phyloP scores from a whole-genome alignment of 192 early-diverging fungal genomes.

The Dissophora globulifera region DNA sequence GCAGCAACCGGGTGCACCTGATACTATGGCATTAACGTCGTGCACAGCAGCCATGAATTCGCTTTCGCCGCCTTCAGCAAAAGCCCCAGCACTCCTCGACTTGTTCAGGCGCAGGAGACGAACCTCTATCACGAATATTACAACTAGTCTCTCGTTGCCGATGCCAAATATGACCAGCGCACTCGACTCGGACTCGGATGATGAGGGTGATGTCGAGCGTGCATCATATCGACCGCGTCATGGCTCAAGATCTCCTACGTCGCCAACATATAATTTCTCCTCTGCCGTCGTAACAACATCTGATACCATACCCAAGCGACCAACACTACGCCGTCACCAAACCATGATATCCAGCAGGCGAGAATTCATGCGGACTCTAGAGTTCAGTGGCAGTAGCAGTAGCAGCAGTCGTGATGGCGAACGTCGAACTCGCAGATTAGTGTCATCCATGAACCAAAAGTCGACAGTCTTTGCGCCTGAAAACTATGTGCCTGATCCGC shows the following conservation, averaged over 20 bases:
- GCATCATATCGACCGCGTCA: too few species aligned
- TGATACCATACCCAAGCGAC: too few species aligned
- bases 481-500: conserved; percentile 24
- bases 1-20: background rate
- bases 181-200: background rate
- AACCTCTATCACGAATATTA: background rate
- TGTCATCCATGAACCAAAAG: background rate
- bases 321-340: conserved; percentile 29
- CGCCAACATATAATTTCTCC: too few species aligned
- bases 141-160: conserved; percentile 10
- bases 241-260: too few species aligned
- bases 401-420: too few species aligned
- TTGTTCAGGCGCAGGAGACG: background rate
- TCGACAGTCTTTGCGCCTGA: conserved; percentile 8
- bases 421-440: background rate
- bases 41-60: conserved; percentile 18
- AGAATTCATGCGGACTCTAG: conserved; percentile 45
- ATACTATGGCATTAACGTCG: background rate
- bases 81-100: background rate
- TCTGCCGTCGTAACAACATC: too few species aligned
- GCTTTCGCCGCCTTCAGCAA: conserved; percentile 15
- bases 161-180: background rate
- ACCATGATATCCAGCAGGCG: conserved; percentile 39
- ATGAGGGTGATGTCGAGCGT: background rate
- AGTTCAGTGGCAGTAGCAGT: background rate